A percentile compares a stretch with the other conserved stretches of the same genome.
Evolutionary conservation across 352 stramenopile genomes (phyloP).

Genomic region (Phytophthora boehmeriae): DNA sequence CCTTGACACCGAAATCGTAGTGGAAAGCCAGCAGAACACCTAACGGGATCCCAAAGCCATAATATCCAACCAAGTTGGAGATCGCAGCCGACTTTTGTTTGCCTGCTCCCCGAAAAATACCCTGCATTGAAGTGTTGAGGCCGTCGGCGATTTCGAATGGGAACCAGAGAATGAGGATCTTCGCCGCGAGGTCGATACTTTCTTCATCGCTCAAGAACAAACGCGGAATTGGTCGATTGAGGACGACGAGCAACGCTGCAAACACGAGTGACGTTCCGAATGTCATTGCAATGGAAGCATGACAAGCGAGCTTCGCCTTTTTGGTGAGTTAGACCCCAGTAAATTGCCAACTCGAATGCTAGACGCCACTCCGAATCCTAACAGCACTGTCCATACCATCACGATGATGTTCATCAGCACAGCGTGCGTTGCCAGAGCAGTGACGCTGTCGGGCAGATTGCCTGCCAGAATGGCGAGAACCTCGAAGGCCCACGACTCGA

Average conservation of each 20-base stretch:
- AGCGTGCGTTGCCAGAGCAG: slow-evolving; percentile 56
- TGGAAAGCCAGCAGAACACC: slow-evolving; percentile 59
- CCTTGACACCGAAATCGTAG: slow-evolving; percentile 42
- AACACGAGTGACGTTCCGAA: slow-evolving; percentile 30
- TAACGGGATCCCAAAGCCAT: slow-evolving; percentile 65
- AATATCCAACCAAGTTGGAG: slow-evolving; percentile 71
- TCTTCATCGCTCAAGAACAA: slow-evolving; percentile 44
- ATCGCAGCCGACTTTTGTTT: slow-evolving; percentile 54
- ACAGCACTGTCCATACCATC: slow-evolving; percentile 60
- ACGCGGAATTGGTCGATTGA: slow-evolving; percentile 27
- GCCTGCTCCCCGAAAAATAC: slow-evolving; percentile 66
- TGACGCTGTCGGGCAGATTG: slow-evolving; percentile 47
- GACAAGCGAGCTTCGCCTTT: slow-evolving; percentile 45
- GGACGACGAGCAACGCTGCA: slow-evolving; percentile 19
- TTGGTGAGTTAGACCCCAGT: slow-evolving; percentile 38
- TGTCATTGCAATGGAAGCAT: slow-evolving; percentile 31
- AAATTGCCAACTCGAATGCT: slow-evolving; percentile 68
- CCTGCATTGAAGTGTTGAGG: slow-evolving; percentile 54
- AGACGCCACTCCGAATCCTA: slow-evolving; percentile 50
- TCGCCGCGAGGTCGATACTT: slow-evolving; percentile 36
- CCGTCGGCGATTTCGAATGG: slow-evolving; percentile 53
- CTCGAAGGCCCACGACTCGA: slow-evolving; percentile 71
- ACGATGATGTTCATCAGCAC: slow-evolving; percentile 64
- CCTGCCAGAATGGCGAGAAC: slow-evolving; percentile 52
- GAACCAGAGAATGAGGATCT: slow-evolving; percentile 43